phyloP scores from a whole-genome alignment of 495 filamentous ascomycete genomes.

The Podospora conica region DNA sequence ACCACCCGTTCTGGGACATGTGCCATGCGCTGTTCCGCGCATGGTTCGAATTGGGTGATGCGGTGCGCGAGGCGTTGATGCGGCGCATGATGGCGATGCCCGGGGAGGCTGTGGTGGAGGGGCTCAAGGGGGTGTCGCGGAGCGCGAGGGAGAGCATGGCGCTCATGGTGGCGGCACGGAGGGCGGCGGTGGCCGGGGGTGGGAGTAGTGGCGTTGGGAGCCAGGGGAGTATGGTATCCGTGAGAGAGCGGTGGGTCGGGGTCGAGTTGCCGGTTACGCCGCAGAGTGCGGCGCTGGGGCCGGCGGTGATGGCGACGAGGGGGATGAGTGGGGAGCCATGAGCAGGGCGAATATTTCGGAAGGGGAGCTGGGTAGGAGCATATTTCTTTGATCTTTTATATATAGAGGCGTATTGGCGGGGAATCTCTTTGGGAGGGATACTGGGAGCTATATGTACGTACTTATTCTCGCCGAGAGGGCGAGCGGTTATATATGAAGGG shows the following conservation, averaged over 20 bases:
- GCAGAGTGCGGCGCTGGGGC: constrained; percentile 68
- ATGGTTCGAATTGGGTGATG: constrained; percentile 64
- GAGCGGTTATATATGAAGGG: neutral
- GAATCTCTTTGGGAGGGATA: neutral
- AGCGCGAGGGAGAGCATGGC: constrained; percentile 66
- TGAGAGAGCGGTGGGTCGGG: neutral
- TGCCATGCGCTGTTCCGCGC: constrained; percentile 65
- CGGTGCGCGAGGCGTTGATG: constrained; percentile 50
- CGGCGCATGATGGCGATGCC: constrained; percentile 53
- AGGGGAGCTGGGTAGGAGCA: neutral
- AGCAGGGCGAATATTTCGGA: neutral
- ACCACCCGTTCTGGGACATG: constrained; percentile 70
- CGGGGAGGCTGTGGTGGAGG: constrained; percentile 50
- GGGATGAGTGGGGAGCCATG: constrained; percentile 11
- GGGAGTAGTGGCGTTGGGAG: neutral
- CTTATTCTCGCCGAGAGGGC: neutral
- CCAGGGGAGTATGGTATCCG: neutral
- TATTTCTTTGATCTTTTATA: neutral
- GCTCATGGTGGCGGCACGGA: constrained; percentile 49
- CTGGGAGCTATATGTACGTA: neutral
- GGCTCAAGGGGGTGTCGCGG: constrained; percentile 67
- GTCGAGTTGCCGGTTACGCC: constrained; percentile 40
- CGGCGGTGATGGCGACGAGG: constrained; percentile 32
- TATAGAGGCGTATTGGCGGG: neutral
- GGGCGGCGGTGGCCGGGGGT: neutral